A percentile compares a stretch with the other conserved stretches of the same genome.
phyloP scores from a whole-genome alignment of 495 filamentous ascomycete species.

The Lentithecium fluviatile region DNA sequence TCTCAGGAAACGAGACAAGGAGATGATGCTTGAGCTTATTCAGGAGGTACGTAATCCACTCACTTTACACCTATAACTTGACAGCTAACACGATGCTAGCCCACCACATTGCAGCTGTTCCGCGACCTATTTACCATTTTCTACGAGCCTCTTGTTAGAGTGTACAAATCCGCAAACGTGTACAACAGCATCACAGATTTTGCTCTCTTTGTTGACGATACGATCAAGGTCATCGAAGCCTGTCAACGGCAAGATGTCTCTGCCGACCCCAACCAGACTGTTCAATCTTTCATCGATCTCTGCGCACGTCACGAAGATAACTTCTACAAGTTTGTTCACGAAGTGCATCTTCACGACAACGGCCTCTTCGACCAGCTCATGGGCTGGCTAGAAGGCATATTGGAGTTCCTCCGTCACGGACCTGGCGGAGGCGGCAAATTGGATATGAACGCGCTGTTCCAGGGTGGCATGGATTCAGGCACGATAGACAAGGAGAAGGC shows the following conservation, averaged over 20 bases:
- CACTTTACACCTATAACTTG: neutral
- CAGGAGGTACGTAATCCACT: constrained; percentile 60
- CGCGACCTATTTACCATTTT: constrained; percentile 97
- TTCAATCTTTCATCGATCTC: constrained; percentile 97
- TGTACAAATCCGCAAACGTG: constrained; percentile 98
- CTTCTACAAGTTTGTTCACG: constrained; percentile 98
- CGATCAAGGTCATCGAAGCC: constrained; percentile 82
- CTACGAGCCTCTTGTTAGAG: constrained; percentile 92
- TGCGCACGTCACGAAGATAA: constrained; percentile 92
- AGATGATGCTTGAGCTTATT: constrained; percentile 93
- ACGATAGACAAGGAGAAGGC: constrained; percentile 68
- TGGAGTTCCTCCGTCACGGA: constrained; percentile 86
- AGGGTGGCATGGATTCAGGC: constrained; percentile 66
- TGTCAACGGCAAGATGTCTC: constrained; percentile 89
- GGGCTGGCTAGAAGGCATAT: constrained; percentile 96
- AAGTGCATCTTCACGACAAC: constrained; percentile 97
- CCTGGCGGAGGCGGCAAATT: constrained; percentile 71
- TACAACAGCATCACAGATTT: constrained; percentile 97
- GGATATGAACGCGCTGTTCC: constrained; percentile 91
- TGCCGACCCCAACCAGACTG: constrained; percentile 95
- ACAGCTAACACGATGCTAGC: constrained; percentile 41
- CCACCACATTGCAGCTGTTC: constrained; percentile 88
- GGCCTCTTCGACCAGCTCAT: constrained; percentile 93
- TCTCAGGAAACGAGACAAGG: constrained; percentile 88
- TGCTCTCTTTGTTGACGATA: constrained; percentile 85